phyloP scores from a whole-genome alignment of 257 asterid species.

The Nicotiana otophora region DNA sequence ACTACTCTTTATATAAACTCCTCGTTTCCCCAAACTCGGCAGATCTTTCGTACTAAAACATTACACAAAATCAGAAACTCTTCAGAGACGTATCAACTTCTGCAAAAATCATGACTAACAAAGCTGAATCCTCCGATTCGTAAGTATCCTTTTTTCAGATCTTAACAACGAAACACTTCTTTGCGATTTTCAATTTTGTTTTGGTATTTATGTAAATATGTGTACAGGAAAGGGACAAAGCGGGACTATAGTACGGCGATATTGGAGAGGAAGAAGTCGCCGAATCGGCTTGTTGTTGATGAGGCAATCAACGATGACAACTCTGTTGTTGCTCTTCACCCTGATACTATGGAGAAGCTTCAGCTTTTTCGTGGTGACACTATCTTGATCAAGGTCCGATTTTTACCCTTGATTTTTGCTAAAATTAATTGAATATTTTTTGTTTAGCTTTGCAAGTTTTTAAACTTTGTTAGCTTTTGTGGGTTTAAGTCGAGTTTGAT shows the following conservation, averaged over 20 bases:
- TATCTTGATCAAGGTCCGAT: conserved; percentile 25
- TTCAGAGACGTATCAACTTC: not conserved
- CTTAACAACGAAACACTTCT: conserved; percentile 5
- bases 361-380: conserved; percentile 35
- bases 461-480: not conserved
- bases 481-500: no score
- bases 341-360: conserved; percentile 32
- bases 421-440: not conserved
- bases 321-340: conserved; percentile 31
- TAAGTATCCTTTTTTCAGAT: conserved; percentile 35
- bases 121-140: conserved; percentile 67
- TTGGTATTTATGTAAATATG: not conserved
- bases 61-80: not conserved
- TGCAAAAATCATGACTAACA: conserved; percentile 37
- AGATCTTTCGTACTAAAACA: not conserved
- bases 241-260: conserved; percentile 31
- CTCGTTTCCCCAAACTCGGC: not conserved
- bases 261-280: conserved; percentile 28
- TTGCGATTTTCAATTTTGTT: not conserved
- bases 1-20: not conserved
- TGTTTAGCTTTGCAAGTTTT: not conserved
- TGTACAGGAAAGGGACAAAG: conserved; percentile 24
- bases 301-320: conserved; percentile 29
- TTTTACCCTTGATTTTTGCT: not conserved
- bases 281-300: conserved; percentile 26